Evolutionary conservation across 192 early-diverging fungal species (phyloP), one percentile per base, ranked within the genome.

Genomic region (Coemansia sp.): DNA sequence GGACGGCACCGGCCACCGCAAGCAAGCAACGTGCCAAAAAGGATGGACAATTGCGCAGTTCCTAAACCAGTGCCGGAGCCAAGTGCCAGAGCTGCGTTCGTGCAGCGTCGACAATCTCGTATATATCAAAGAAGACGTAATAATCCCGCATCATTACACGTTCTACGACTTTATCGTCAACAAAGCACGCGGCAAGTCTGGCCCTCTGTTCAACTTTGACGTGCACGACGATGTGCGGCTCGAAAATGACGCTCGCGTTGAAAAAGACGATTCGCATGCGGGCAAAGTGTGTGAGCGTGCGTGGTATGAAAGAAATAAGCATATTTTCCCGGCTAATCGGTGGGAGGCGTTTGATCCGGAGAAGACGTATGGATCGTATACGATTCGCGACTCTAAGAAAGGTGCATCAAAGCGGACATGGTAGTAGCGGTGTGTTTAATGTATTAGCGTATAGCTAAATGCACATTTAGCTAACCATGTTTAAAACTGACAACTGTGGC

Each of bases 111-210:
- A 96, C 62, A 89, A 90, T 60, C 58, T 98, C 67, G 83, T 98
- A 54, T 96, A 92, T 67, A 83, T 96, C 38, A 98, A 98, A 75
- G 94, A 96, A 77, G 94, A 96, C 84, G 69, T 98, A 56, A 95
- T 98, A 56, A 93, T 98, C 60, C 96, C 96, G 18, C 94, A 96
- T 64, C 88, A 92, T 60, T 88, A 87, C 61, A 87, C 91, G 21
- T 91, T 93, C 65, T 98, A 98, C 78, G 96, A 98, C 71, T 94
- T 98, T 64, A 96, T 96, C 37, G 76, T 96, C 62, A 96, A 94
- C 81, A 92, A 93, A 69, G 89, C 91, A 34, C 84, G 96, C n/a
- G 96, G 94, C 28, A 98, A 98, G 63, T 94, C 93, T 2, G 96
- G 96, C 2, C 93, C 96, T 4, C 56, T 98, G 57, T 98, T 98